Conservation (phyloP, 768 basidiomycete genomes). For the Leucogyrophana mollusca region DNA sequence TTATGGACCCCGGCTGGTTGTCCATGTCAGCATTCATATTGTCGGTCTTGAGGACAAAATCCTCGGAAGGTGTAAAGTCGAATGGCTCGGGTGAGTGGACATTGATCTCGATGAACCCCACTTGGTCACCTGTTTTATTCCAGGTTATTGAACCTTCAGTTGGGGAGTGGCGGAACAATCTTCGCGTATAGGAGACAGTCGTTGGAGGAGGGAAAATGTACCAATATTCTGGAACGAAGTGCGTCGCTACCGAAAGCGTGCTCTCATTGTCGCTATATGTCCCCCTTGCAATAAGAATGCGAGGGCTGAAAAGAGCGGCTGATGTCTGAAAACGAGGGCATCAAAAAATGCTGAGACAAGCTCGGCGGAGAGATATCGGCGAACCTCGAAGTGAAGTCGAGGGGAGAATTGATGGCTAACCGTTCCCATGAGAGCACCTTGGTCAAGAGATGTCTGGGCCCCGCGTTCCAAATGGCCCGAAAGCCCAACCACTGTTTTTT, state of each 20-base stretch:
- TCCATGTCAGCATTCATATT: conserved; percentile 18
- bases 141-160: conserved; percentile 43
- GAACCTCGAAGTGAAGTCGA: conserved; percentile 48
- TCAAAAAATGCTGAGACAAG: conserved; percentile 9
- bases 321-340: conserved; percentile 34
- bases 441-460: conserved; percentile 12
- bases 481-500: conserved; percentile 43
- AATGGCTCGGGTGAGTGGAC: conserved; percentile 43
- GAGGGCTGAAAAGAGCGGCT: conserved; percentile 39
- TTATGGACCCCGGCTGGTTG: conserved; percentile 43
- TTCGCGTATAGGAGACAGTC: conserved; percentile 46
- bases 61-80: conserved; percentile 28
- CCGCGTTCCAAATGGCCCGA: conserved; percentile 35
- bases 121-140: conserved; percentile 19
- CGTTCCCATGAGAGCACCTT: conserved; percentile 60
- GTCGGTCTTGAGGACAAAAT: conserved; percentile 20
- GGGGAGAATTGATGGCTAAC: conserved; percentile 78
- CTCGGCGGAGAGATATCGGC: conserved; percentile 15
- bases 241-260: conserved; percentile 37
- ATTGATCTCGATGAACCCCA: conserved; percentile 36
- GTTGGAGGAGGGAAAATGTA: conserved; percentile 36
- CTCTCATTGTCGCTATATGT: conserved; percentile 52
- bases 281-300: conserved; percentile 38
- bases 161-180: conserved; percentile 48
- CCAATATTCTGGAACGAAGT: conserved; percentile 33